Conservation (phyloP, 257 asterid genomes). For the Voacanga thouarsii region DNA sequence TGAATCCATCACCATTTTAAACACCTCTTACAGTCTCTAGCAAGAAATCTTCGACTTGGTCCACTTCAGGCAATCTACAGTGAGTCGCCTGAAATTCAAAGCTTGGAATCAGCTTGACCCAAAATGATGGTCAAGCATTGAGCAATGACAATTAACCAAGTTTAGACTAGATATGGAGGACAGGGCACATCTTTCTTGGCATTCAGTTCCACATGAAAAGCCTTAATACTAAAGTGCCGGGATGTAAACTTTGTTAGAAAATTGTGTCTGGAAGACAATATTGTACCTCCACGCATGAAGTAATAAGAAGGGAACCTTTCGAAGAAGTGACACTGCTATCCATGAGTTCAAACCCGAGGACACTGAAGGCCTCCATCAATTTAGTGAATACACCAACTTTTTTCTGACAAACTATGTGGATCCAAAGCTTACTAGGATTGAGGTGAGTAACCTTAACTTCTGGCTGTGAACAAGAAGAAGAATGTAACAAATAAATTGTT, state of each 20-base stretch:
- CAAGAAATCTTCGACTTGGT: slow-evolving; percentile 40
- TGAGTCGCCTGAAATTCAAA: slow-evolving; percentile 38
- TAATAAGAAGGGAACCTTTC: slow-evolving; percentile 60
- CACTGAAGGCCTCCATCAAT: slow-evolving; percentile 62
- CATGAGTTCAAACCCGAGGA: slow-evolving; percentile 51
- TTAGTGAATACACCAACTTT: slow-evolving; percentile 49
- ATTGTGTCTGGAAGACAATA: too few species aligned
- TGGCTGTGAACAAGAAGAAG: slow-evolving; percentile 27
- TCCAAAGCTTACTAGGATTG: slow-evolving; percentile 62
- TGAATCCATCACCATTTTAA: slow-evolving; percentile 15
- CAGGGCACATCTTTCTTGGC: neutral
- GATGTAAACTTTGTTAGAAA: too few species aligned
- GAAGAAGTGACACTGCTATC: slow-evolving; percentile 59
- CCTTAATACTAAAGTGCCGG: neutral
- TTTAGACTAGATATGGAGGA: neutral
- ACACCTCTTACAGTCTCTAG: slow-evolving; percentile 39
- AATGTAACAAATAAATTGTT: neutral
- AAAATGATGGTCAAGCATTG: neutral
- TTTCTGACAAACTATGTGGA: slow-evolving; percentile 54
- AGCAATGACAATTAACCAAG: too few species aligned
- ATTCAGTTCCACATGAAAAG: neutral
- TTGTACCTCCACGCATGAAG: slow-evolving; percentile 56
- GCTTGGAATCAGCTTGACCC: neutral
- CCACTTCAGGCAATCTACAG: slow-evolving; percentile 43
- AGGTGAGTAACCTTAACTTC: slow-evolving; percentile 55